Base-by-base conservation (phyloP, 2,329 filamentous ascomycete genomes). In the Aspergillus aculeatinus region DNA sequence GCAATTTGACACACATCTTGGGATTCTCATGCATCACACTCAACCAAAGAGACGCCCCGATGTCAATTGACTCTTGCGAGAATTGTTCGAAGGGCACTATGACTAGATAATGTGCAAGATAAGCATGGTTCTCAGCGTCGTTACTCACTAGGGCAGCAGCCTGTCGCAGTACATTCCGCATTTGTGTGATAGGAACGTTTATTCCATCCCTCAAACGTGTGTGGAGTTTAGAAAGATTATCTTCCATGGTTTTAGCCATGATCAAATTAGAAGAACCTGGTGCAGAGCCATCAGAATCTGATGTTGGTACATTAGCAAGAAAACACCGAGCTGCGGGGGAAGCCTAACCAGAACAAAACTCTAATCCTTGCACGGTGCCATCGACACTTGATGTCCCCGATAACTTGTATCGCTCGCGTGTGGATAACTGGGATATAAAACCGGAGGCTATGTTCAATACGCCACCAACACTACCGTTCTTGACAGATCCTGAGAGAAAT, bases 11-110 rank as follows among this genome's bases (percentile, higher is more conserved):
- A 74, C 96, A 92, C 76, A 97, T 88, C 58, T 86, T 85, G 2
- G 93, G 91, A 70, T 96, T 98, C 74, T 99, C 95, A 69, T 98
- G 95, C 70, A 98, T 96, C 14, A 98, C 91, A 27, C 95, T 95
- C 62, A 97, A 87, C 95, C 95, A 99, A 6, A 99, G 81, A 4
- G 95, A 97, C 39, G 97, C 90, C 5, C 95, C 96, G 54, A 98
- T 86, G 72, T 96, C 96, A 73, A 99, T 95, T 2, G 93, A 95
- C 70, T 96, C 90, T 74, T 96, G 96, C 5, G 90, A 96, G 74
- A 99, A 98, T 51, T 96, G 86, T 47, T 87, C 85, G 75, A 99
- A 99, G 0, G 95, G 96, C 62, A 99, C 95, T 66, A 87, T 89
- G 63, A 99, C 94, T 16, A 99, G 83, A 70, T 96, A 89, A 70